Percentiles rank a stretch among this genome's conserved stretches.
These are phyloP conservation scores for Hibiscus trionum DNA, from an alignment of 345 rosid genomes.

Conservation along the genomic window DNA sequence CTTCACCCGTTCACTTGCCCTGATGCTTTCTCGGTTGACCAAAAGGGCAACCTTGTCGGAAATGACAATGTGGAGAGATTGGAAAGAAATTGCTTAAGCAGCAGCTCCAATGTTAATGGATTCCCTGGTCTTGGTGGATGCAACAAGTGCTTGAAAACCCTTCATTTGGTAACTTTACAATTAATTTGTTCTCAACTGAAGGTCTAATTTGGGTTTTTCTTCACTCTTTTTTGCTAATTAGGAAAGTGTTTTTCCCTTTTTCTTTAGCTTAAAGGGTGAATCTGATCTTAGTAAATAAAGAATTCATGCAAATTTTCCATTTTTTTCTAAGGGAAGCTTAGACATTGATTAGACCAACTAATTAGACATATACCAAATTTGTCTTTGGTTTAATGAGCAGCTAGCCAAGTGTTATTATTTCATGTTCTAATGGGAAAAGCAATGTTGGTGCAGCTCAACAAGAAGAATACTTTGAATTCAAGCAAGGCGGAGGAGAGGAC, in stretches of 20 bases:
- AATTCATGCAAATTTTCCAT: too few relatives aligned
- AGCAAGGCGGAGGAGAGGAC: slow-evolving; percentile 65
- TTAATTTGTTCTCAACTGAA: not conserved
- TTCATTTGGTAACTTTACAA: slow-evolving; percentile 33
- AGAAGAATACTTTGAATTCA: slow-evolving; percentile 42
- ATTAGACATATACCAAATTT: slow-evolving; percentile 15
- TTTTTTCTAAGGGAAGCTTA: too few relatives aligned
- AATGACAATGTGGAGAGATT: slow-evolving; percentile 50
- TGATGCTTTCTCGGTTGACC: slow-evolving; percentile 46
- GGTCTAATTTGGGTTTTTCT: not conserved
- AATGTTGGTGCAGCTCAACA: slow-evolving; percentile 42
- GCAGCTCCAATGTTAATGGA: slow-evolving; percentile 33
- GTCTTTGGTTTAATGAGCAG: not conserved
- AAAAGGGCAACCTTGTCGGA: slow-evolving; percentile 56
- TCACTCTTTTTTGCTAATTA: slow-evolving; percentile 5
- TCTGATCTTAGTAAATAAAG: too few relatives aligned
- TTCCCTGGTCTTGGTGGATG: slow-evolving; percentile 67
- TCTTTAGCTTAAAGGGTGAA: too few relatives aligned
- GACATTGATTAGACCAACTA: too few relatives aligned
- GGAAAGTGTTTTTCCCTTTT: slow-evolving; percentile 13
- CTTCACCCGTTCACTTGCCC: slow-evolving; percentile 71
- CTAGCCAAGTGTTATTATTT: not conserved
- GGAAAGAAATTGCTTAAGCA: slow-evolving; percentile 63
- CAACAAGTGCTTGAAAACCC: slow-evolving; percentile 72
- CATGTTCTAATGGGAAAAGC: not conserved